Base-by-base conservation (phyloP, 1,139 yeast species). In the Pichia sp. region DNA sequence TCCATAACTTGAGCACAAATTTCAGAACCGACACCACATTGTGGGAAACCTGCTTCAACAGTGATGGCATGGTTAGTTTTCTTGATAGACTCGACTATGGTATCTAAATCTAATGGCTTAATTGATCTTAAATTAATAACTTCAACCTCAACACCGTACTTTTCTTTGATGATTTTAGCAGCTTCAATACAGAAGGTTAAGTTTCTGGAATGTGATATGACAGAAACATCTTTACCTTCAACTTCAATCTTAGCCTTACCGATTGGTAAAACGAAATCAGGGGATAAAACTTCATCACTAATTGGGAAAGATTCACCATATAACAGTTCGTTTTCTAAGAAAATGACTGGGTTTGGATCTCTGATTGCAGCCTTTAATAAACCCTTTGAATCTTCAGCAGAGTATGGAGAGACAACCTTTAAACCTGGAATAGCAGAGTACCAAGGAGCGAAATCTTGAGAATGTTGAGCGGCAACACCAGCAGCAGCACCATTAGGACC, bases 401-500 rank as follows among this genome's bases (percentile, higher is more conserved):
- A 81, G 73, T 82, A 92, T 46, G 98, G 99, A 45, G 95, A 86
- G 43, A 92, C 71, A 41, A 92, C 99, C 75, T 94, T 92, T 65
- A 92, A 77, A 66, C 98, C 99, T 49, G 99, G 99, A 58, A 94
- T 88, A 46, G 95, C 75, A 56, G 97, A 97, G 71, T 94, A 92
- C 98, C 98, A 92, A 45, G 96, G 88, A 48, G 97, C 78, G 68
- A 81, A 92, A 71, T 88, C 95, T 72, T 92, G 99, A 38, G 98
- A 92, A 72, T 92, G 99, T 71, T 92, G 99, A 49, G 99, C 99
- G 59, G 80, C 99, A 58, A 92, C 98, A 77, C 98, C 97, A 42
- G 97, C 97, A 58, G 98, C 97, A 43, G 98, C 96, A 69, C 98
- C 99, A 69, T 94, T 94, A 52, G 98, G 97, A 61, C 98, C 98